Percentiles rank a stretch among this genome's conserved stretches.
phyloP scores from a whole-genome alignment of 306 rosid genomes.

The Herpetospermum pedunculosum region DNA sequence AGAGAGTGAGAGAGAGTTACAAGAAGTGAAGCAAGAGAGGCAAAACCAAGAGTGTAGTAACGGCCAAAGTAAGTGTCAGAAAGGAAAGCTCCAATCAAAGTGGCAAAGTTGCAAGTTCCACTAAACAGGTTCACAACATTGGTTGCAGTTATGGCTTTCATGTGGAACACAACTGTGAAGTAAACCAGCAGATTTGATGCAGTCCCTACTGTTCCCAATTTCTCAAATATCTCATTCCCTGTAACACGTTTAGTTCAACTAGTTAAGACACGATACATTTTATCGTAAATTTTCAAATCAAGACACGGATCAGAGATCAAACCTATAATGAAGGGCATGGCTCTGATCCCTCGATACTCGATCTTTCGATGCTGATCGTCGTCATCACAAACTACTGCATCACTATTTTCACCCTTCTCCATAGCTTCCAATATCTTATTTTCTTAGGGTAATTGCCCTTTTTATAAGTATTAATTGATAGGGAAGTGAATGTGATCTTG shows the following conservation, averaged over 20 bases:
- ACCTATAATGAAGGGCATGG: slow-evolving; percentile 83
- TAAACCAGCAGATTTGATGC: slow-evolving; percentile 52
- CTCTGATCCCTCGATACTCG: slow-evolving; percentile 59
- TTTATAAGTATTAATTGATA: too few relatives aligned
- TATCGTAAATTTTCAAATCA: too few relatives aligned
- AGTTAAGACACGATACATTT: too few relatives aligned
- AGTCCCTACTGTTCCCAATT: slow-evolving; percentile 63
- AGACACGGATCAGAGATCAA: too few relatives aligned
- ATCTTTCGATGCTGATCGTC: slow-evolving; percentile 1
- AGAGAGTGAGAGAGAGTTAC: not conserved
- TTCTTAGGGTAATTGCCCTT: not conserved
- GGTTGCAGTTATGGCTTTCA: slow-evolving; percentile 51
- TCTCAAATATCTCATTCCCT: slow-evolving; percentile 89
- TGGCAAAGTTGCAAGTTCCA: not conserved
- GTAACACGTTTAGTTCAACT: not conserved
- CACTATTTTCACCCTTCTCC: not conserved
- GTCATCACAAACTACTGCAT: not conserved
- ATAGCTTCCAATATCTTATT: not conserved
- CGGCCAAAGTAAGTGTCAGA: not conserved
- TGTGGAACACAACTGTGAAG: slow-evolving; percentile 59
- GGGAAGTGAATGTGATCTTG: too few relatives aligned
- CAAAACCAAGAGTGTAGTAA: not conserved
- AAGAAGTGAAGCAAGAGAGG: not conserved
- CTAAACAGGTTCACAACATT: slow-evolving; percentile 32
- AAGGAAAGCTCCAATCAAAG: not conserved